Evolutionary conservation across 495 filamentous ascomycete genomes (phyloP).

Genomic region (Penicillium lagena): DNA sequence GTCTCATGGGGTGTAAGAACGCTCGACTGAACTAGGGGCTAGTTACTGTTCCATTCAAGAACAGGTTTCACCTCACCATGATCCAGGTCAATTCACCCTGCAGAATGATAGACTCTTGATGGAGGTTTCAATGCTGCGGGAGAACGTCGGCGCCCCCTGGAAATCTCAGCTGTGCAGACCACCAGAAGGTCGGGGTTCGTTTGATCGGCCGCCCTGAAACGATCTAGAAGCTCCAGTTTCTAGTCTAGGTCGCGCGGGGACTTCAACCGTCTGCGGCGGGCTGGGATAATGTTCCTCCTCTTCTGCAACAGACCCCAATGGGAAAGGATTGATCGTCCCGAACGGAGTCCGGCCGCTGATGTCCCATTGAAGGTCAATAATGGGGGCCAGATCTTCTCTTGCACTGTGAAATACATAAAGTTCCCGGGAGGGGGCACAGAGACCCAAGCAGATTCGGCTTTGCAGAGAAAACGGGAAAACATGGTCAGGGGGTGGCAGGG

Average conservation of each 20-base stretch:
- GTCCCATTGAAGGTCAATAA: too few species aligned
- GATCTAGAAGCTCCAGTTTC: constrained; percentile 28
- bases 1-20: too few species aligned
- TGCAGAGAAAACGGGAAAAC: too few species aligned
- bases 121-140: constrained; percentile 11
- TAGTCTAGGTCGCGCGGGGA: neutral
- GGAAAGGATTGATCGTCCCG: constrained; percentile 1
- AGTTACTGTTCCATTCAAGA: too few species aligned
- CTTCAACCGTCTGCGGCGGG: neutral
- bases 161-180: too few species aligned
- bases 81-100: neutral
- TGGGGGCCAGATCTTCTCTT: too few species aligned
- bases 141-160: neutral
- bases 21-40: too few species aligned
- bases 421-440: too few species aligned
- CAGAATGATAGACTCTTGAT: constrained; percentile 8
- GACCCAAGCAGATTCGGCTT: too few species aligned
- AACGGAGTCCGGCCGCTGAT: too few species aligned
- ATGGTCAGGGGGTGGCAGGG: neutral
- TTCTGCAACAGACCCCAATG: constrained; percentile 8
- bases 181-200: neutral
- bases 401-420: too few species aligned
- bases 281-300: constrained; percentile 1
- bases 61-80: neutral
- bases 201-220: constrained; percentile 39